Evolutionary conservation across 2,329 filamentous ascomycete species (phyloP), one percentile per base, ranked within the genome.

Genomic region (Fusarium cicatricum): DNA sequence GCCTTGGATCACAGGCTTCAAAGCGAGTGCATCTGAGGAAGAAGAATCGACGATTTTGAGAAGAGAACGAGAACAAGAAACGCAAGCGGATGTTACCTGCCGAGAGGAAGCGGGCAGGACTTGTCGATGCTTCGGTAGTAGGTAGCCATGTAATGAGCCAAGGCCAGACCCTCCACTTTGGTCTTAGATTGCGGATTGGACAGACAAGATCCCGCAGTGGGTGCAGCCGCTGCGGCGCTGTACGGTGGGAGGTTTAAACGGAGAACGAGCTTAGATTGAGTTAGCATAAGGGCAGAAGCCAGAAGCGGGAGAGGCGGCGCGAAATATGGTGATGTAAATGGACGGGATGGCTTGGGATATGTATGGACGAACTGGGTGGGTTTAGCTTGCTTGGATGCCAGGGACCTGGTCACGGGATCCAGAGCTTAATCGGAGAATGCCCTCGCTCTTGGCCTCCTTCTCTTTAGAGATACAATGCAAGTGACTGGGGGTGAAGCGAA

Each of bases 371-470:
- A 40, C 45, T 12, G 28, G 23, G 36, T 42, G n/a, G 46, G 46
- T 48, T 48, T 40, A 48, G 45, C 45, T 17, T 17, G n/a, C 12
- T 12, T 23, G 34, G 23, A 26, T 48, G 45, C 45, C 26, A 41
- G 45, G 46, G 46, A 49, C 37, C 56, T 59, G 26, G 48, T 36
- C 43, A 40, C 21, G 54, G 59, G 42, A 60, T 51, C 15, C 31
- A 38, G 14, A 31, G 32, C 31, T 42, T 62, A 38, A 52, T 52
- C 57, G 46, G 52, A 32, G 42, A 31, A 26, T 10, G 9, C 23
- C 9, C 44, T n/a, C n/a, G n/a, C n/a, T 26, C 31, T 36, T 36
- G 32, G 21, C 26, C 37, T 39, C 14, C 10, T n/a, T 34, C 2
- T 40, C 17, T 26, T 28, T 16, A 23, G 15, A 48, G 15, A 48